phyloP scores from a whole-genome alignment of 1,284 basidiomycete genomes.

The Tranzscheliella williamsii region DNA sequence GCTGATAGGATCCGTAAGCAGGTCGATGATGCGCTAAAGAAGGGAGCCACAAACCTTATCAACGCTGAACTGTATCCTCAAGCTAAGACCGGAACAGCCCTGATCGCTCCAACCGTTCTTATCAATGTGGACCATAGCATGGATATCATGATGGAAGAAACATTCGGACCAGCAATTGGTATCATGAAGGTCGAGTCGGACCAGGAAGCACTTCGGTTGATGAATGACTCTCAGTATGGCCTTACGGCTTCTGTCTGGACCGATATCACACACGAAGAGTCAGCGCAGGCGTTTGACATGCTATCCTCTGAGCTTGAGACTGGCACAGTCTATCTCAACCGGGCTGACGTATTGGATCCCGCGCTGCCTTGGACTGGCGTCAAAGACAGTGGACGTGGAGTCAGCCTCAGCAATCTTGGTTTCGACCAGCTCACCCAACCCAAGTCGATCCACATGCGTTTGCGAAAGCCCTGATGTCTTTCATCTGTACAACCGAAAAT shows the following conservation, averaged over 20 bases:
- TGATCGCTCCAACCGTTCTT: slow-evolving; percentile 85
- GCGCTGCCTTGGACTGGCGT: slow-evolving; percentile 91
- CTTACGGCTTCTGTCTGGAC: slow-evolving; percentile 94
- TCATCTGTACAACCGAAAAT: too few species aligned
- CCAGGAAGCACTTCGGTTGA: slow-evolving; percentile 80
- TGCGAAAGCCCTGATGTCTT: slow-evolving; percentile 24
- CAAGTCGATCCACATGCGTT: slow-evolving; percentile 45
- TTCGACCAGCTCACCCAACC: slow-evolving; percentile 41
- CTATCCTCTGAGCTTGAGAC: slow-evolving; percentile 77
- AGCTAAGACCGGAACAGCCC: slow-evolving; percentile 70
- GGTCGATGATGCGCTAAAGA: slow-evolving; percentile 70
- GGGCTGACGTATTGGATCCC: slow-evolving; percentile 74
- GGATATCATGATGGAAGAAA: slow-evolving; percentile 82
- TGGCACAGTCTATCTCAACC: slow-evolving; percentile 90
- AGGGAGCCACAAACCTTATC: slow-evolving; percentile 21
- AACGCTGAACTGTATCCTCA: slow-evolving; percentile 69
- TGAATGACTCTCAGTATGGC: slow-evolving; percentile 96
- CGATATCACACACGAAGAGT: slow-evolving; percentile 67
- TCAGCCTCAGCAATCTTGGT: slow-evolving; percentile 84
- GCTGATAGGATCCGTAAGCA: slow-evolving; percentile 83
- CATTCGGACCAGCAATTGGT: slow-evolving; percentile 78
- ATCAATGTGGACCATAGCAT: slow-evolving; percentile 86
- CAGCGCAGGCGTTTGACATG: slow-evolving; percentile 71
- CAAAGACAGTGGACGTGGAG: slow-evolving; percentile 86
- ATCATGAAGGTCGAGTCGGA: slow-evolving; percentile 85